Evolutionary conservation across 257 asterid species (phyloP), one percentile per base, ranked within the genome.

Genomic region (Lycium ferocissimum): DNA sequence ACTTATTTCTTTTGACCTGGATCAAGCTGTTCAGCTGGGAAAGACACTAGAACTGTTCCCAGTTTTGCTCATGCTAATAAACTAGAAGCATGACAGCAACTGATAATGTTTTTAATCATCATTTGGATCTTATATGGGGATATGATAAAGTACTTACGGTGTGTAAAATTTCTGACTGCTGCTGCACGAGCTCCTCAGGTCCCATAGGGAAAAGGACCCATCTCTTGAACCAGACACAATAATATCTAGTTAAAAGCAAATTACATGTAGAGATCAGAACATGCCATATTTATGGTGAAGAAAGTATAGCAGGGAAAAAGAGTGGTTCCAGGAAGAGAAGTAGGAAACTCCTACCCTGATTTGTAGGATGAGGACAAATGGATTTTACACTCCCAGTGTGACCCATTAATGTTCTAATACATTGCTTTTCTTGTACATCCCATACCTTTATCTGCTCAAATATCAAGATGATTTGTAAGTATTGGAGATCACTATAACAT

Each of bases 151-250:
- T 85, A 90, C 95, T 93, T 92, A 93, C 98, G 73, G 45, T 83
- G 84, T 72, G 84, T 92, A 87, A 72, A 79, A 69, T 79, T 84
- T 89, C 57, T 87, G 90, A 57, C 45, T 67, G 72, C 89, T 33
- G 78, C 71, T 86, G 37, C 80, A 72, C 82, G 92, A 89, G 90
- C 94, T 89, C 86, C 98, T 94, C 86, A 89, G 90, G 90, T 96
- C 99, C 98, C 99, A 94, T 84, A 94, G 54, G 80, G 97, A 96
- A 88, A 94, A 93, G 49, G 99, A 92, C 35, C 99, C 99, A 88
- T 96, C 98, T 88, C 98, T 89, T 88, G 99, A 92, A 81, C 99
- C 98, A 83, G 98, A 96, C 63, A 90, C 94, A 63, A 94, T 78
- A 26, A 91, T 85, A 33, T 94, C 98, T 96, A 93, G 80, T 83